Evolutionary conservation across 2,329 filamentous ascomycete species (phyloP), one percentile per base, ranked within the genome.

Genomic region (Colletotrichum kahawae): DNA sequence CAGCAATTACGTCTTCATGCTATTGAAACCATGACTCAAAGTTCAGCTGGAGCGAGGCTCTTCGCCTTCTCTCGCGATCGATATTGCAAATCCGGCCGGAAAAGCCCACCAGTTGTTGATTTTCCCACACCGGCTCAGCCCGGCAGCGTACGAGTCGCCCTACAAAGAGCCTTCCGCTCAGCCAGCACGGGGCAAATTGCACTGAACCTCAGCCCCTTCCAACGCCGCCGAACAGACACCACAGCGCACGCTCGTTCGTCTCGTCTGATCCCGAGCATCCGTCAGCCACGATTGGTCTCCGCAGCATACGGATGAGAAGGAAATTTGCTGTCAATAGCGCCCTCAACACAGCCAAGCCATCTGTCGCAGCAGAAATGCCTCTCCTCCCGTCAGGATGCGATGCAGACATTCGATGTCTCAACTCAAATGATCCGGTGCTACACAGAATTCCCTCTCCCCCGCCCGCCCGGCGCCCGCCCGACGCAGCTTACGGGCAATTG

Each of bases 151-250:
- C 70, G 69, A 72, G 43, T 75, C 69, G 63, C 64, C 63, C 56
- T 33, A 57, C 62, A 43, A 63, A 24, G 59, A 43, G 64, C 59
- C 65, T 63, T 63, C 59, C 62, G 63, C 72, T 75, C 72, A 72
- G 72, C 72, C 72, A 72, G 43, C 72, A 57, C 63, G 68, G 68
- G 72, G 62, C 72, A 72, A 72, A 75, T 72, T 75, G 34, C 72
- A 75, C 56, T 62, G 38, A 72, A 60, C 69, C 68, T 72, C 68
- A 75, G 72, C 72, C 72, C 56, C 72, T 57, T 67, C 68, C 54
- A 34, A 51, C 36, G 63, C 62, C 68, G 69, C 34, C 16, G 38
- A 36, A 57, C 72, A 57, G 62, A 71, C 33, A 56, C 13, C 48
- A 43, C 27, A 12, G 51, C 70, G 56, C 54, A 54, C 60, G 36